Evolutionary conservation across 805 yeast species (phyloP).

Genomic region (Wickerhamia fluorescens): DNA sequence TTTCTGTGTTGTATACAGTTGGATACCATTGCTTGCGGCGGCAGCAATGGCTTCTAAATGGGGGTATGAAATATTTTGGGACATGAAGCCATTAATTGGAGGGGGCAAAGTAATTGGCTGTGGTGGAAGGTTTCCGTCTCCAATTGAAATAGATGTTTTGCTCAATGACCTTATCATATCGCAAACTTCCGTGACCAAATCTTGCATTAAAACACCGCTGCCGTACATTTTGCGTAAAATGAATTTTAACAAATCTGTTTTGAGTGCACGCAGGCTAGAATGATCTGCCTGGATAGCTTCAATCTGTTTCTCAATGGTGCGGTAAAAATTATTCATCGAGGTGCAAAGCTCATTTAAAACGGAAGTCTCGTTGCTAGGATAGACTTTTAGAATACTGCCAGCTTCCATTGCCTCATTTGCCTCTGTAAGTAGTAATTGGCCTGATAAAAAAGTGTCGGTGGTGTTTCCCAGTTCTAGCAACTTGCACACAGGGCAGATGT

Average conservation of each 20-base stretch:
- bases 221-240: constrained; percentile 25
- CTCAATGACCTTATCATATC: constrained; percentile 11
- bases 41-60: too few species aligned
- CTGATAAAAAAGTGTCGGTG: constrained; percentile 10
- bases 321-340: constrained; percentile 4
- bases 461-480: constrained; percentile 12
- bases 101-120: too few species aligned
- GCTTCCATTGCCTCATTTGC: constrained; percentile 8
- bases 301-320: constrained; percentile 6
- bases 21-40: too few species aligned
- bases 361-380: constrained; percentile 15
- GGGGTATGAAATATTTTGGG: too few species aligned
- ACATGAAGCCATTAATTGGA: too few species aligned
- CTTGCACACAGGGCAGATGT: constrained; percentile 25
- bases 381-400: constrained; percentile 11
- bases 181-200: constrained; percentile 10
- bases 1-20: too few species aligned
- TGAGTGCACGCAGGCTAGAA: constrained; percentile 4
- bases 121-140: too few species aligned
- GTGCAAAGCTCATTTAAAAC: constrained; percentile 13
- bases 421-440: constrained; percentile 9
- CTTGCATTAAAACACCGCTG: constrained; percentile 18
- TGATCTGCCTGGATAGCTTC: constrained; percentile 7
- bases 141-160: too few species aligned
- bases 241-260: constrained; percentile 18